Percentiles rank a stretch among this genome's conserved stretches.
phyloP scores from a whole-genome alignment of 2,329 filamentous ascomycete species.

The Eutypa lata region DNA sequence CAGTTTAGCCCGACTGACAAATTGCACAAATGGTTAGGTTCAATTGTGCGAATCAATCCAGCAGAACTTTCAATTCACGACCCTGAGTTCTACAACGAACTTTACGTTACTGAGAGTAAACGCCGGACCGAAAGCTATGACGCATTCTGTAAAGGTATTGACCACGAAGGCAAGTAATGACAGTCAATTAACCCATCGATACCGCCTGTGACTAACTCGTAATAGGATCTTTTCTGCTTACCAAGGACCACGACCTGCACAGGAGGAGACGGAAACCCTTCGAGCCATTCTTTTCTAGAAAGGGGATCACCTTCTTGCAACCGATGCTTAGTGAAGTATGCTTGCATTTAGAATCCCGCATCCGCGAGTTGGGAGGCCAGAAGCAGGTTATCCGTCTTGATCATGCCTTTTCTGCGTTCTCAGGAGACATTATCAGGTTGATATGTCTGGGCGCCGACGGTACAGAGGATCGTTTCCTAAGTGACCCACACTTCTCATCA shows the following conservation, averaged over 20 bases:
- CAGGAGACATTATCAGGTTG: conserved; percentile 14
- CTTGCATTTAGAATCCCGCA: too few relatives aligned
- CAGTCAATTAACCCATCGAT: not conserved
- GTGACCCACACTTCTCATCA: conserved; percentile 15
- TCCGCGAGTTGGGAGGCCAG: conserved; percentile 7
- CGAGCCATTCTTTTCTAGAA: conserved; percentile 13
- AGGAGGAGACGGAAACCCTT: conserved; percentile 12
- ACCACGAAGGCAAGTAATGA: conserved; percentile 12
- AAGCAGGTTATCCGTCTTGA: conserved; percentile 12
- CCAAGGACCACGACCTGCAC: conserved; percentile 15
- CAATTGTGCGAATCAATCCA: conserved; percentile 23
- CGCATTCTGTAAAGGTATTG: conserved; percentile 13
- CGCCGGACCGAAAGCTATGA: conserved; percentile 14
- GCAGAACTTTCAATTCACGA: conserved; percentile 23
- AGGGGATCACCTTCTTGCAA: conserved; percentile 10
- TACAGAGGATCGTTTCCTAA: too few relatives aligned
- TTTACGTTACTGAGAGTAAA: conserved; percentile 11
- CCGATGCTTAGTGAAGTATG: too few relatives aligned
- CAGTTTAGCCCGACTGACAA: not conserved
- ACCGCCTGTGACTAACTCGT: not conserved
- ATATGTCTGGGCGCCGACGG: too few relatives aligned
- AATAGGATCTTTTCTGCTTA: conserved; percentile 13
- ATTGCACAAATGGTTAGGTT: conserved; percentile 4
- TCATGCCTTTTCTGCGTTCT: conserved; percentile 13
- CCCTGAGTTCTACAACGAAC: conserved; percentile 13